These are phyloP conservation scores for Skeletonema menzelii DNA, from an alignment of 108 stramenopile species.

Conservation along the genomic window DNA sequence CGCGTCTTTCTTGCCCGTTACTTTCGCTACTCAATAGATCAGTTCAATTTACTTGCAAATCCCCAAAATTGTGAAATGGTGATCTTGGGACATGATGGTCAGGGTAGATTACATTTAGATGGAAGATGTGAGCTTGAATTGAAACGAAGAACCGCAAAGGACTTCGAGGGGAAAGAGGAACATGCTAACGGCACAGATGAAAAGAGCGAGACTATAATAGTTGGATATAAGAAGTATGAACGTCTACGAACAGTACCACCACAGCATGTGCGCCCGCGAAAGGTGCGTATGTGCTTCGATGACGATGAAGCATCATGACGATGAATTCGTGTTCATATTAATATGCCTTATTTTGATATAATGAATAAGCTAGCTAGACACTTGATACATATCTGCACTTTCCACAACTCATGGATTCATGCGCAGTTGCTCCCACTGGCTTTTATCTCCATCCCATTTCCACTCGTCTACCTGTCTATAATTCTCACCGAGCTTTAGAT, in stretches of 20 bases:
- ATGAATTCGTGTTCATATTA: neutral
- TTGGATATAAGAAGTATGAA: conserved; percentile 64
- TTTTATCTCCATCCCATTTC: conserved; percentile 1
- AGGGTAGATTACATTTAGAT: conserved; percentile 66
- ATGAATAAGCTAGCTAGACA: neutral
- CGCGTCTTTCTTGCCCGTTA: conserved; percentile 89
- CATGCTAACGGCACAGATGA: neutral
- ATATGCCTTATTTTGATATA: neutral
- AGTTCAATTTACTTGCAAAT: conserved; percentile 88
- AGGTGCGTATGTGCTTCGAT: conserved; percentile 60
- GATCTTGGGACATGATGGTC: conserved; percentile 77
- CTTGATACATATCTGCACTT: neutral
- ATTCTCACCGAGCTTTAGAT: conserved; percentile 77
- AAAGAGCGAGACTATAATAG: conserved; percentile 9
- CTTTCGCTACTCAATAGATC: conserved; percentile 92
- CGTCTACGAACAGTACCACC: conserved; percentile 66
- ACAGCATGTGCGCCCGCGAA: conserved; percentile 46
- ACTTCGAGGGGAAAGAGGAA: conserved; percentile 24
- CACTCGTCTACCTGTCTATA: conserved; percentile 73
- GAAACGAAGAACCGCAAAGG: conserved; percentile 15
- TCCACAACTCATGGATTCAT: conserved; percentile 4
- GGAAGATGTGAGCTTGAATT: conserved; percentile 70
- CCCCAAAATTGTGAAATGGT: conserved; percentile 92
- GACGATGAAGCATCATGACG: conserved; percentile 13
- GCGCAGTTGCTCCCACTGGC: conserved; percentile 2